These are phyloP conservation scores for Phaeodactylum tricornutum DNA, from an alignment of 108 stramenopile genomes.

Conservation along the genomic window DNA sequence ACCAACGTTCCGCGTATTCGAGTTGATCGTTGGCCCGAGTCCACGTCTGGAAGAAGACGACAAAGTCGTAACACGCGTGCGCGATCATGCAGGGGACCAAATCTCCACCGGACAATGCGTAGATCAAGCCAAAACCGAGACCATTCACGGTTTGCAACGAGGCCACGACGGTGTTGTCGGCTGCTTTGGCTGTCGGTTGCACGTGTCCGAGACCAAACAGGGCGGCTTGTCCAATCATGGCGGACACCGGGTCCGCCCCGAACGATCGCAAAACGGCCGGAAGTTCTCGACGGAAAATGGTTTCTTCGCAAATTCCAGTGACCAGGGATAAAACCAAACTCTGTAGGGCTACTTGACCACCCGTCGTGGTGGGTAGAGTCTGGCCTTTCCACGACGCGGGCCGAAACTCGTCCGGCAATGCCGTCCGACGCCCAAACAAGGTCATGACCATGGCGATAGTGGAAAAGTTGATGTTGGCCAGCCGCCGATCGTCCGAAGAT, in stretches of 20 bases:
- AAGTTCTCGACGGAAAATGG: conserved; percentile 6
- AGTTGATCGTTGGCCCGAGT: conserved; percentile 9
- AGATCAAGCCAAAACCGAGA: conserved; percentile 13
- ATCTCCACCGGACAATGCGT: conserved; percentile 12
- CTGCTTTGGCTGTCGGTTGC: neutral
- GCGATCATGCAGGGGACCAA: conserved; percentile 13
- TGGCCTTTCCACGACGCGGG: neutral
- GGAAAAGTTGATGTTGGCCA: conserved; percentile 10
- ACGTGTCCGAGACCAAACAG: conserved; percentile 14
- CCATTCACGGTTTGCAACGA: conserved; percentile 10
- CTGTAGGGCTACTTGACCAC: neutral
- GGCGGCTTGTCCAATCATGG: conserved; percentile 7
- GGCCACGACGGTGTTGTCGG: conserved; percentile 9
- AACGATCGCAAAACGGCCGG: conserved; percentile 3
- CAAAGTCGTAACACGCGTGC: conserved; percentile 14
- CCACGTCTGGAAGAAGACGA: conserved; percentile 12
- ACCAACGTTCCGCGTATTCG: conserved; percentile 5
- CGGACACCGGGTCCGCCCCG: neutral
- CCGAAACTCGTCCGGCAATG: neutral
- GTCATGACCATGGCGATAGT: conserved; percentile 19
- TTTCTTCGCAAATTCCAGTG: conserved; percentile 16
- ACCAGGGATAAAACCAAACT: conserved; percentile 1
- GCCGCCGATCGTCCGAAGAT: conserved; percentile 4
- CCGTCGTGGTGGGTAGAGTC: neutral
- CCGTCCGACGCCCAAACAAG: conserved; percentile 13